Evolutionary conservation across 495 filamentous ascomycete species (phyloP).

Genomic region (Penicillium soppii): DNA sequence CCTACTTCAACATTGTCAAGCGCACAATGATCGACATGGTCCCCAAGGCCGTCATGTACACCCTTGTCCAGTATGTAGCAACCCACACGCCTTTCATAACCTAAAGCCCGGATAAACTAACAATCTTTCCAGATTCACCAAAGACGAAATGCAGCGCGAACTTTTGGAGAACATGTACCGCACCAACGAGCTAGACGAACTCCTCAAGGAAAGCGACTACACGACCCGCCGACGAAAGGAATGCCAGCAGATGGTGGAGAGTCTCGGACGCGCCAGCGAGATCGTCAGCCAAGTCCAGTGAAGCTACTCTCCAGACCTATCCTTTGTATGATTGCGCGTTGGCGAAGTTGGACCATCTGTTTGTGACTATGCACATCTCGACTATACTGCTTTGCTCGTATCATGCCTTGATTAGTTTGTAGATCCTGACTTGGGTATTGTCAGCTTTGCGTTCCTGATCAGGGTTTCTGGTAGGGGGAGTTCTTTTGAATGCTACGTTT

Average conservation of each 20-base stretch:
- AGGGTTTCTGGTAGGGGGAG: neutral
- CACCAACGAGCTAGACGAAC: conserved; percentile 80
- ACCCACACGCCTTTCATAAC: neutral
- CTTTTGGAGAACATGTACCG: conserved; percentile 98
- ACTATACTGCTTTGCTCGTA: conserved; percentile 15
- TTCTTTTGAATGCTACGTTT: neutral
- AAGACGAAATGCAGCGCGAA: conserved; percentile 98
- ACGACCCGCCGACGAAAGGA: conserved; percentile 94
- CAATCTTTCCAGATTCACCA: conserved; percentile 65
- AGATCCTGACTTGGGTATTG: neutral
- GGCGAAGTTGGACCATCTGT: conserved; percentile 20
- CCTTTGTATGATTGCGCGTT: conserved; percentile 26
- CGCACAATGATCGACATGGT: conserved; percentile 99
- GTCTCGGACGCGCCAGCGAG: conserved; percentile 80
- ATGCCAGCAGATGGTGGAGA: conserved; percentile 99
- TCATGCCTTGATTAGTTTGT: conserved; percentile 4
- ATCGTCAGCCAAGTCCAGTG: conserved; percentile 97
- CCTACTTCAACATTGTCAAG: conserved; percentile 97
- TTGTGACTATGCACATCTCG: conserved; percentile 18
- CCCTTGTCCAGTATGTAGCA: conserved; percentile 79
- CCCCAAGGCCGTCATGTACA: conserved; percentile 98
- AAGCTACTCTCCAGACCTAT: conserved; percentile 9
- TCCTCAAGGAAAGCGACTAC: conserved; percentile 98
- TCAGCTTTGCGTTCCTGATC: conserved; percentile 1
- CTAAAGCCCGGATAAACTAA: neutral